Conservation (phyloP, 176 grass and related monocot species). For the Oryza glumipatula region DNA sequence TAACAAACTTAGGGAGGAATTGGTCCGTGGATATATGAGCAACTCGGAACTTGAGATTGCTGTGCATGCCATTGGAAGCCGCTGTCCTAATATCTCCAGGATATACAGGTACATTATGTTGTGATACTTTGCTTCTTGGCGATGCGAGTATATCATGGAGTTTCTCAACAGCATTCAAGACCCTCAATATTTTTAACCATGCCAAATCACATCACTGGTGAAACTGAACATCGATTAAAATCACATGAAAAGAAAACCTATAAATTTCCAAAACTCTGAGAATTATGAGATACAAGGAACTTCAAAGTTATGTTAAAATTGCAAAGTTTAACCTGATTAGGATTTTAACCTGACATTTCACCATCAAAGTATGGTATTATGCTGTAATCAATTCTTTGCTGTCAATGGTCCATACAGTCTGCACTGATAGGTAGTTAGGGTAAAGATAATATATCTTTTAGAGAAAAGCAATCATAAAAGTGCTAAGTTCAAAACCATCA, state of each 20-base stretch:
- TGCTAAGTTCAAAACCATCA: no score
- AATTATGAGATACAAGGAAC: neutral
- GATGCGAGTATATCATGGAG: neutral
- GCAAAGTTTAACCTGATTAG: no score
- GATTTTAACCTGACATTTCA: no score
- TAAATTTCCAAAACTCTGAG: neutral
- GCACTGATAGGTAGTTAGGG: no score
- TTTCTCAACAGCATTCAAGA: neutral
- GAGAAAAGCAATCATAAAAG: no score
- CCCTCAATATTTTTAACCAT: neutral
- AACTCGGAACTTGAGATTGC: slow-evolving; percentile 69
- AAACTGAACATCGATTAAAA: neutral
- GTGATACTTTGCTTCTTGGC: slow-evolving; percentile 7
- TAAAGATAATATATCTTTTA: no score
- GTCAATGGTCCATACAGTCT: no score
- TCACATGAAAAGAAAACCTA: neutral
- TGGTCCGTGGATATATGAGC: slow-evolving; percentile 70
- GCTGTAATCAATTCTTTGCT: no score
- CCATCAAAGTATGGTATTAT: no score
- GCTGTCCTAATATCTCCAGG: slow-evolving; percentile 78
- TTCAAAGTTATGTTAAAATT: no score
- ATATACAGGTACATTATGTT: slow-evolving; percentile 81
- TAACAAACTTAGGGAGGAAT: slow-evolving; percentile 65
- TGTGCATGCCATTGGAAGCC: slow-evolving; percentile 57
- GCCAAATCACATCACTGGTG: neutral